Base-by-base conservation (phyloP, 2,329 filamentous ascomycete species). In the Talaromyces sp. region DNA sequence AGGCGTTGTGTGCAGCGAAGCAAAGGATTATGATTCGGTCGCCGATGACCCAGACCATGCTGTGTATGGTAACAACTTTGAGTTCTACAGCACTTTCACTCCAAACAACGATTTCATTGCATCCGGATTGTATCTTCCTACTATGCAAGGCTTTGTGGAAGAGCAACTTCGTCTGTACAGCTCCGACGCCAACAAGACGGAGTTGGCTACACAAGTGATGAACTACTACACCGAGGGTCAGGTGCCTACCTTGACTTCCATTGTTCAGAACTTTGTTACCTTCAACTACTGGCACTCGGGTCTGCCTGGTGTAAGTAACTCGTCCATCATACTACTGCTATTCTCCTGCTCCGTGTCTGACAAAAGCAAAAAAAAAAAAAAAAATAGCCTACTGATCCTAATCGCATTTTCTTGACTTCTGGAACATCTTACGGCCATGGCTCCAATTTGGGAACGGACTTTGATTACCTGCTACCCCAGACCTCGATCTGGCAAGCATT, bases 251-350 rank as follows among this genome's bases (percentile, higher is more conserved):
- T 75, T 79, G 64, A 75, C 69, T 39, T 63, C 73, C 3, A 72
- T 80, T 25, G 77, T 77, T 0, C 70, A 80, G 63, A 79, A 80
- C 61, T 80, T 75, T 54, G 73, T 79, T 1, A 75, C 79, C 1
- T 79, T 80, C 64, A 78, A 80, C 64, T 69, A 75, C 37, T 80
- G 78, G 77, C 79, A 79, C 56, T 73, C 75, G 18, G 61, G 75
- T 2, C 73, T 78, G 1, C 76, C 62, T 25, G 62, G 62, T 1
- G 63, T 64, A 60, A 57, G 58, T 40, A 3, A 6, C 14, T 5
- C 16, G 31, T 5, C 18, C 40, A 18, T 21, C 12, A 6, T 5
- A 7, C 8, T 6, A 23, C 12, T 2, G 1, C 3, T 6, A 25
- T 46, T 8, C 6, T 7, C 18, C 1, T 35, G 52, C 7, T 12